These are phyloP conservation scores for Aureobasidium sp. DNA, from an alignment of 2,329 filamentous ascomycete genomes.

Conservation along the genomic window DNA sequence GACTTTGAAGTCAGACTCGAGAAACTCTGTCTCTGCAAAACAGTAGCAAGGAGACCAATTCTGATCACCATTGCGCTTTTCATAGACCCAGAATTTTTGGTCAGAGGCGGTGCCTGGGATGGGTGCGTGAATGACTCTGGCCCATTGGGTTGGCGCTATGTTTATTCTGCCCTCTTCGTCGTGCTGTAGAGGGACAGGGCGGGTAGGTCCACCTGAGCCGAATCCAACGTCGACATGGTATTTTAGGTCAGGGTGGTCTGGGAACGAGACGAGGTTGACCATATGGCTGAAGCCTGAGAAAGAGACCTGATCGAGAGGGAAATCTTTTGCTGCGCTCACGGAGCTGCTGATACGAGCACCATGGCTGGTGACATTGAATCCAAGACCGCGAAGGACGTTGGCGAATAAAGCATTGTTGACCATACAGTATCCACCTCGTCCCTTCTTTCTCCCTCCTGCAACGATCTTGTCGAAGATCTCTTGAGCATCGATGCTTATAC, in stretches of 20 bases:
- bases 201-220: slow-evolving; percentile 29
- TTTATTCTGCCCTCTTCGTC: not conserved
- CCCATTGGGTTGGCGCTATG: not conserved
- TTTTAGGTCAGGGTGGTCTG: slow-evolving; percentile 25
- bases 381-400: slow-evolving; percentile 45
- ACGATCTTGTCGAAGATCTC: slow-evolving; percentile 48
- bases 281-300: slow-evolving; percentile 35
- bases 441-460: slow-evolving; percentile 21
- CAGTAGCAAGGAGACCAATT: slow-evolving; percentile 57
- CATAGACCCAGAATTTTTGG: slow-evolving; percentile 40
- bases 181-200: slow-evolving; percentile 25
- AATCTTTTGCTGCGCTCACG: slow-evolving; percentile 40
- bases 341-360: slow-evolving; percentile 37
- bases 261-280: slow-evolving; percentile 38
- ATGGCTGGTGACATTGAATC: slow-evolving; percentile 39
- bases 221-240: slow-evolving; percentile 40
- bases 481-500: slow-evolving; percentile 44
- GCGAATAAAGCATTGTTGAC: slow-evolving; percentile 51
- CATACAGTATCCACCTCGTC: slow-evolving; percentile 55
- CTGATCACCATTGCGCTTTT: slow-evolving; percentile 31
- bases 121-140: not conserved
- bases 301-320: slow-evolving; percentile 28
- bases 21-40: slow-evolving; percentile 60
- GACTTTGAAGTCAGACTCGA: slow-evolving; percentile 53
- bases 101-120: slow-evolving; percentile 25